phyloP scores from a whole-genome alignment of 306 rosid genomes.

The Lupinus albus region DNA sequence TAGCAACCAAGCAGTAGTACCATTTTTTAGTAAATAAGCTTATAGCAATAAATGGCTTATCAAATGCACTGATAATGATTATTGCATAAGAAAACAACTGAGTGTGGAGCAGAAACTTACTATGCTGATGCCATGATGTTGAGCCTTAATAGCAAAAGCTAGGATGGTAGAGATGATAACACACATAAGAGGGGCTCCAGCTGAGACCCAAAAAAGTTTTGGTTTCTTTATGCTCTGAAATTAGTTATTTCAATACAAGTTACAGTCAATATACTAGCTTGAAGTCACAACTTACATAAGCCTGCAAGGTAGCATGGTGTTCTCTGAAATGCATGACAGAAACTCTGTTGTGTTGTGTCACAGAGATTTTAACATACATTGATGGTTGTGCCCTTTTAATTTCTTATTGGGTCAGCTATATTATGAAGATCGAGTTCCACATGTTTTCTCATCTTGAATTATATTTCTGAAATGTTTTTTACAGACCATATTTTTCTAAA shows the following conservation, averaged over 20 bases:
- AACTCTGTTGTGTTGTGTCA: neutral
- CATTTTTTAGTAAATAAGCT: conserved; percentile 24
- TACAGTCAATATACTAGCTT: conserved; percentile 6
- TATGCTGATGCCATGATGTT: conserved; percentile 64
- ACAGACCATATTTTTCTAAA: no score
- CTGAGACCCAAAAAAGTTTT: conserved; percentile 81
- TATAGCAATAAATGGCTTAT: neutral
- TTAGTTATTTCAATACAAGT: neutral
- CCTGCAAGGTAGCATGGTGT: neutral
- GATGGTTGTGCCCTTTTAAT: neutral
- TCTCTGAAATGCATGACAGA: neutral
- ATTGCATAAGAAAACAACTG: neutral
- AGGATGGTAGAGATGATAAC: conserved; percentile 74
- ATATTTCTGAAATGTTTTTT: no score
- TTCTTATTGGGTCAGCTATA: neutral
- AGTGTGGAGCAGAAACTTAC: conserved; percentile 44
- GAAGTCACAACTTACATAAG: neutral
- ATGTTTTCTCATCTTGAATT: no score
- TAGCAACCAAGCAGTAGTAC: conserved; percentile 38
- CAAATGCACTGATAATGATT: neutral
- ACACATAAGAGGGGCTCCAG: conserved; percentile 83
- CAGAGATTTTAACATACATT: neutral
- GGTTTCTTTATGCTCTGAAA: conserved; percentile 69
- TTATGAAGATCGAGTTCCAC: no score
- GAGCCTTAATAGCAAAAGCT: conserved; percentile 61